Percentiles rank a stretch among this genome's conserved stretches.
These are phyloP conservation scores for Ogataea trehalophila DNA, from an alignment of 805 yeast genomes.

Conservation along the genomic window DNA sequence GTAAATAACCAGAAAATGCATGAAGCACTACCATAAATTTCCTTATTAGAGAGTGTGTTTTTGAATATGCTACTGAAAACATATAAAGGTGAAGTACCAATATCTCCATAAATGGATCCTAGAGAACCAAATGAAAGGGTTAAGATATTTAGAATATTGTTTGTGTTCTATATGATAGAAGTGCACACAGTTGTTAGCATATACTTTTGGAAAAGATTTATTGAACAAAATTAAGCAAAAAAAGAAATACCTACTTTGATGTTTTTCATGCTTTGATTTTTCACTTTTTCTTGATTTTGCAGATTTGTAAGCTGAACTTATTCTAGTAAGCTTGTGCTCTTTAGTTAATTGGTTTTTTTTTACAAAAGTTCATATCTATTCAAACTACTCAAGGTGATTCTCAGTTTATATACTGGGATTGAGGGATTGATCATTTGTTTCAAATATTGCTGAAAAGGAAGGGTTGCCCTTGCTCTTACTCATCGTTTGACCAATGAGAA, in stretches of 20 bases:
- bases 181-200: background rate
- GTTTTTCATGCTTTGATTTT: background rate
- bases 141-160: conserved; percentile 4
- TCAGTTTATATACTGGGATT: no score
- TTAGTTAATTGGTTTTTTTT: no score
- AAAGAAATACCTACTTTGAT: background rate
- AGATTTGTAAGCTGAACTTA: no score
- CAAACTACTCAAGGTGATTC: no score
- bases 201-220: background rate
- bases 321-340: no score
- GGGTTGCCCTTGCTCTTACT: no score
- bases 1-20: conserved; percentile 53
- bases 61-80: conserved; percentile 36
- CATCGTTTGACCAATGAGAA: no score
- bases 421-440: no score
- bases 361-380: no score
- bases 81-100: conserved; percentile 59
- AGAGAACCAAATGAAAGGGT: conserved; percentile 30
- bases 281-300: background rate
- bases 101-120: conserved; percentile 63
- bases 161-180: conserved; percentile 2
- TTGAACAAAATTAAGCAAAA: background rate
- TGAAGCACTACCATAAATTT: conserved; percentile 47
- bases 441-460: no score
- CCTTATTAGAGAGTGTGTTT: conserved; percentile 32